Base-by-base conservation (phyloP, 306 rosid genomes). In the Senna siamea region DNA sequence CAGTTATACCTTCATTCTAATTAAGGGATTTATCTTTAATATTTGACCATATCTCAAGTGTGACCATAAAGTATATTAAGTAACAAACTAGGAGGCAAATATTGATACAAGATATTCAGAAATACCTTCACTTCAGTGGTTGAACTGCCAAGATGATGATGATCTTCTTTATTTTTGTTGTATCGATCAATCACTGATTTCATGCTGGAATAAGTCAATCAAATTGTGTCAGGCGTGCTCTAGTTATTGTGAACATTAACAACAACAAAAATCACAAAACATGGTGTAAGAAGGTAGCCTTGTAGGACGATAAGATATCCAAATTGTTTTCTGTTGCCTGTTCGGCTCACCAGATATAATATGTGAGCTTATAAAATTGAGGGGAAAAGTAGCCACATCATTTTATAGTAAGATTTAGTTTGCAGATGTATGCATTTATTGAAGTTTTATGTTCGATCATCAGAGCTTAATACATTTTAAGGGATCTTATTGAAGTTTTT, bases 131-230 rank as follows among this genome's bases (percentile, higher is more conserved):
- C 82, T 81, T 93, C 98, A 40, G 97, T 79, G 76, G 88, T 28
- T 12, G 91, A 76, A 67, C 82, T 78, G 30, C 85, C 88, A 53
- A 55, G 82, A 72, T 83, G 93, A 22, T 74, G 80, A 46, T 59
- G 43, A 15, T 86, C 97, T 78, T 91, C 97, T 72, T 91, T 93
- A 15, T 89, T 62, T 78, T 86, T 91, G 83, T 81, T 88, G 87
- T 88, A 89, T 65, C 97, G 88, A 43, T 91, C 98, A 66, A 85
- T 88, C 47, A 88, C 77, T 22, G 98, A 73, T 65, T 85, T 93
- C 90, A 93, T 85, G 84, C 98, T 93, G 97, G 70, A 62, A 74
- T 53, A 71, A 76, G 66, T 51, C 57, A 71, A 70, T 59, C 20
- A 63, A 62, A 20, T 32, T 77, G 23, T 20, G 15, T 84, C 56